Percentiles rank a stretch among this genome's conserved stretches.
Evolutionary conservation across 1,284 basidiomycete species (phyloP).

Genomic region (Cutaneotrichosporon sp.): DNA sequence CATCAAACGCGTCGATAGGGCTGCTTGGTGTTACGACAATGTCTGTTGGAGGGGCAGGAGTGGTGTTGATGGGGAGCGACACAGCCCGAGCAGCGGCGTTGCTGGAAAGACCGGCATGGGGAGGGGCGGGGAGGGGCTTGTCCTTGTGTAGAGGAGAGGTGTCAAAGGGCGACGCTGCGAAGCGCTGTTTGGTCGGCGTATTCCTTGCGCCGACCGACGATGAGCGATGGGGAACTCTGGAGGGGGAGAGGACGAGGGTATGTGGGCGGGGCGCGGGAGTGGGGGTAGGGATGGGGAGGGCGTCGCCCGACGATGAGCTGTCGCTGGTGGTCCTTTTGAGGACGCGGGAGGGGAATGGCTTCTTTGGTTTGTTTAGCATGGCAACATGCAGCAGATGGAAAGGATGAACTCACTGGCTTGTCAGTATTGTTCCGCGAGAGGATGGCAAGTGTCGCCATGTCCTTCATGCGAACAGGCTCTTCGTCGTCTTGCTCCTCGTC

Average conservation of each 20-base stretch:
- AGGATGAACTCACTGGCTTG: slow-evolving; percentile 24
- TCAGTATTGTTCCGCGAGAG: slow-evolving; percentile 20
- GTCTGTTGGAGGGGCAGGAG: slow-evolving; percentile 27
- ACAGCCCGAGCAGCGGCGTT: background rate
- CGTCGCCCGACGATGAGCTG: slow-evolving; percentile 15
- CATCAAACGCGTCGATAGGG: slow-evolving; percentile 25
- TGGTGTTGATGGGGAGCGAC: slow-evolving; percentile 4
- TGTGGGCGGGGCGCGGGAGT: background rate
- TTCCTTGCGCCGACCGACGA: slow-evolving; percentile 17
- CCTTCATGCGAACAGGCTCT: slow-evolving; percentile 36
- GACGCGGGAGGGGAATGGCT: slow-evolving; percentile 28
- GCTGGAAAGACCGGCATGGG: slow-evolving; percentile 2
- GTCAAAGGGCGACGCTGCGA: slow-evolving; percentile 3
- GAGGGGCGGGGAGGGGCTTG: slow-evolving; percentile 21
- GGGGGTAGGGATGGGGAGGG: background rate
- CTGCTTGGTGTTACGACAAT: slow-evolving; percentile 48
- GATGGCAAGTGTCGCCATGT: slow-evolving; percentile 32
- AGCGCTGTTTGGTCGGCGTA: background rate
- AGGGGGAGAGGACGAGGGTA: slow-evolving; percentile 16
- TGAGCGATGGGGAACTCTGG: slow-evolving; percentile 19
- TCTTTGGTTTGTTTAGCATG: slow-evolving; percentile 12
- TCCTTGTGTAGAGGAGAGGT: slow-evolving; percentile 14
- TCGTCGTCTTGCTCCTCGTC: slow-evolving; percentile 15
- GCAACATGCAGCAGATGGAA: background rate
- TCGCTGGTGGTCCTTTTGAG: slow-evolving; percentile 35